Evolutionary conservation across 192 early-diverging fungal species (phyloP).

Genomic region (Dimargaris xerosporica): DNA sequence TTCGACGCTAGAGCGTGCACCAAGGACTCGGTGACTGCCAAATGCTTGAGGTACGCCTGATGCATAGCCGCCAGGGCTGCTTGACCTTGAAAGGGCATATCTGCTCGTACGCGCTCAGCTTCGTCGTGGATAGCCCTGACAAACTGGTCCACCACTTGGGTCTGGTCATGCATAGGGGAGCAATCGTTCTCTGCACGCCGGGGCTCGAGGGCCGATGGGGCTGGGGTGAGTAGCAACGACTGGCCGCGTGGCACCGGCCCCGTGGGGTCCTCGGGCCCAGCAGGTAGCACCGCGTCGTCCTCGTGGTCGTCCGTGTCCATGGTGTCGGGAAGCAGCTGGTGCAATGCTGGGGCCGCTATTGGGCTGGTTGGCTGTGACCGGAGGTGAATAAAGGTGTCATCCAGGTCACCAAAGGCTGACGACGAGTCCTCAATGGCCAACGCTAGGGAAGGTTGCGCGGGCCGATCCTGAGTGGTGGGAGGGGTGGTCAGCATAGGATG

Average conservation of each 20-base stretch:
- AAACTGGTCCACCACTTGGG: not conserved
- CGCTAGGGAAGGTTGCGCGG: not conserved
- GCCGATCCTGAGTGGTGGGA: not conserved
- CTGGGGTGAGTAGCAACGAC: not conserved
- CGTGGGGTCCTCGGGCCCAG: not conserved
- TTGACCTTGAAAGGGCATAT: not conserved
- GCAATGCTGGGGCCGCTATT: too few relatives aligned
- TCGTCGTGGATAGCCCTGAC: not conserved
- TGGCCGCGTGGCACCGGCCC: not conserved
- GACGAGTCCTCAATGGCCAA: not conserved
- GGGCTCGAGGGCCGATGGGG: not conserved
- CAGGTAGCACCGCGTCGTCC: not conserved
- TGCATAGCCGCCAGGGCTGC: not conserved
- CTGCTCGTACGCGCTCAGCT: not conserved
- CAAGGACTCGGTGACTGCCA: not conserved
- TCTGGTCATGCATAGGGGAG: not conserved
- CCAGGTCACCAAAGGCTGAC: not conserved
- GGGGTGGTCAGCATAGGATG: not conserved
- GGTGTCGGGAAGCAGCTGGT: too few relatives aligned
- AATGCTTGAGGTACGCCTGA: not conserved
- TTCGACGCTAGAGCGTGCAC: not conserved
- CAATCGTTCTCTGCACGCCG: not conserved
- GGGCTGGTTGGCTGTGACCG: not conserved
- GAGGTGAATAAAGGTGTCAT: conserved; percentile 8
- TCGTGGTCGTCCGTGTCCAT: too few relatives aligned